Conservation (phyloP, 1,284 basidiomycete genomes). For the Malassezia globosa region DNA sequence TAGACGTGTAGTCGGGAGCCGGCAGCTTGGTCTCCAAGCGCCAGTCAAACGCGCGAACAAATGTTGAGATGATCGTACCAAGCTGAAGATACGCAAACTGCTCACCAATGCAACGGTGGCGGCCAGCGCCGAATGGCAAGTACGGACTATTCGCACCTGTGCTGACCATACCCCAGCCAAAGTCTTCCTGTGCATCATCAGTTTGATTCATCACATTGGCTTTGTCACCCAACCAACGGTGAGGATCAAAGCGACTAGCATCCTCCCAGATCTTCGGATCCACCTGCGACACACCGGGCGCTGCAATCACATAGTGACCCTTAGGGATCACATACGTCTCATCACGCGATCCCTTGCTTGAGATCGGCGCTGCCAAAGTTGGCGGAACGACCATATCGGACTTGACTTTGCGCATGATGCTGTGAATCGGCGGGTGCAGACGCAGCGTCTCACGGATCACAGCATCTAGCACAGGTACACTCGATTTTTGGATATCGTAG, state of each 20-base stretch:
- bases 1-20: constrained; percentile 69
- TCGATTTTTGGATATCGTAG: constrained; percentile 70
- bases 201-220: constrained; percentile 55
- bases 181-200: constrained; percentile 82
- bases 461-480: constrained; percentile 70
- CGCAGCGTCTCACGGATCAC: constrained; percentile 87
- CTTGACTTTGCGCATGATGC: constrained; percentile 68
- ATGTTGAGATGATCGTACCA: constrained; percentile 66
- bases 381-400: constrained; percentile 71
- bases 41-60: constrained; percentile 68
- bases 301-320: constrained; percentile 81
- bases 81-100: constrained; percentile 95
- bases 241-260: constrained; percentile 58
- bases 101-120: constrained; percentile 88
- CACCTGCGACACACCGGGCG: constrained; percentile 74
- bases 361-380: constrained; percentile 52
- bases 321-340: constrained; percentile 71
- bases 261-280: constrained; percentile 71
- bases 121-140: constrained; percentile 83
- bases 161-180: constrained; percentile 66
- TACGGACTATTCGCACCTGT: constrained; percentile 55
- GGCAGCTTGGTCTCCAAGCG: constrained; percentile 60
- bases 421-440: constrained; percentile 44
- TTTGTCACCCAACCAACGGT: constrained; percentile 58
- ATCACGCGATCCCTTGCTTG: constrained; percentile 50